Evolutionary conservation across 148 eudicot genomes (phyloP), one percentile per base, ranked within the genome.

Genomic region (Nepenthes gracilis): DNA sequence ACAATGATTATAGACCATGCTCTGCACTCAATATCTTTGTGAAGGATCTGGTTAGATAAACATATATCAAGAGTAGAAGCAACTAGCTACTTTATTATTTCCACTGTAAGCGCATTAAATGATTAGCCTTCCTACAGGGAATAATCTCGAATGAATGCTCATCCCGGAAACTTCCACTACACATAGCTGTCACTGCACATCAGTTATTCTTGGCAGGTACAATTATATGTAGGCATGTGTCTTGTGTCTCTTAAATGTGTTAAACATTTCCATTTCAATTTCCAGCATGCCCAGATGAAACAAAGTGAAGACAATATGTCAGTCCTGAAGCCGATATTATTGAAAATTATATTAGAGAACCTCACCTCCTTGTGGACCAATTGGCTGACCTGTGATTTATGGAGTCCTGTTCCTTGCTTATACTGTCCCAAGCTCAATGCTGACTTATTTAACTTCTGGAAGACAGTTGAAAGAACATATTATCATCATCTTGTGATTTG

Each of bases 1-100:
- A 89, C 57, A 83, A 85, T 80, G 97, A 89, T 72, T 94, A 77
- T 76, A 94, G 90, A 43, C 99, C 99, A 49, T 81, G 78, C 64
- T 94, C 99, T 63, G 93, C 97, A 57, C 92, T 94, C n/a, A 83
- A 94, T 79, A 94, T 94, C 62, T 94, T 94, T 77, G 99, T 94
- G 71, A 94, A 94, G 81, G 99, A 94, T 77, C 85, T 94, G 95
- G 99, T 94, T 57, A 67, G 90, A 59, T 33, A 70, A 40, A 77
- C 59, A n/a, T 60, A 23, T 51, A 47, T 58, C 23, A 63, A 54
- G 23, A 55, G 9, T 34, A 32, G 37, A 49, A 10, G 53, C 12
- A 47, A 37, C 40, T 55, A 10, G 53, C 12, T 36, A 37, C 40
- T 55, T 9, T 38, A 64, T 5, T 51, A 5, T 43, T 33, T 55